Evolutionary conservation across 495 filamentous ascomycete species (phyloP).

Genomic region (Annulohypoxylon moriforme): DNA sequence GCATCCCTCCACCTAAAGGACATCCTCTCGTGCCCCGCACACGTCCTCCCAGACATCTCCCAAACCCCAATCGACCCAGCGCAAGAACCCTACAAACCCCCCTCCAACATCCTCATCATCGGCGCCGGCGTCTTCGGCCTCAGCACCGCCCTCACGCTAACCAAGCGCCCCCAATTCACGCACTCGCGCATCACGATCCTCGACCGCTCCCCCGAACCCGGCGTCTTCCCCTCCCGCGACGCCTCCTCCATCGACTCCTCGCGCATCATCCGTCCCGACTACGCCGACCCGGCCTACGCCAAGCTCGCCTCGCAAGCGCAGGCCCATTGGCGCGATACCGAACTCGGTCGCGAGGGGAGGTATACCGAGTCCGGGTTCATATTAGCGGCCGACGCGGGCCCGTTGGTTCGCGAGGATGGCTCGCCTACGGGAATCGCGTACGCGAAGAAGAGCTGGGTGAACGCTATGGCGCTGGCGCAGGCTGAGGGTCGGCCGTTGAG

Average conservation of each 20-base stretch:
- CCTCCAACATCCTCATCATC: conserved; percentile 74
- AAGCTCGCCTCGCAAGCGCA: conserved; percentile 75
- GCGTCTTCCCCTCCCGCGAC: conserved; percentile 72
- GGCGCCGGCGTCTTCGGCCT: conserved; percentile 83
- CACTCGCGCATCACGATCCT: conserved; percentile 71
- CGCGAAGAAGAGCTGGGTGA: conserved; percentile 71
- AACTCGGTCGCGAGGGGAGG: conserved; percentile 70
- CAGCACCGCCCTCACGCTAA: conserved; percentile 73
- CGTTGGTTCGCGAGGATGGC: conserved; percentile 51
- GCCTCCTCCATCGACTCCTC: conserved; percentile 79
- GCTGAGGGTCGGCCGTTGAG: conserved; percentile 53
- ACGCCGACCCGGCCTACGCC: conserved; percentile 77
- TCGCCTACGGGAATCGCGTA: conserved; percentile 70
- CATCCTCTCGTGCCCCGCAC: conserved; percentile 12
- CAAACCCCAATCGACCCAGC: conserved; percentile 7
- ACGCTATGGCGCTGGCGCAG: conserved; percentile 62
- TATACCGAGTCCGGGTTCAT: conserved; percentile 83
- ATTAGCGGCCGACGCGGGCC: conserved; percentile 65
- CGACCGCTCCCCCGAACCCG: conserved; percentile 67
- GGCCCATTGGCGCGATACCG: conserved; percentile 73
- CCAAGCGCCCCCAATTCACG: conserved; percentile 64
- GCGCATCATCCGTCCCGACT: conserved; percentile 85
- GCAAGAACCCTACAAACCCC: conserved; percentile 30
- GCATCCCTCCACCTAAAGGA: not conserved
- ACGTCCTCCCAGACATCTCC: conserved; percentile 13